phyloP scores from a whole-genome alignment of 257 asterid species.

The Forsythia suspensa region DNA sequence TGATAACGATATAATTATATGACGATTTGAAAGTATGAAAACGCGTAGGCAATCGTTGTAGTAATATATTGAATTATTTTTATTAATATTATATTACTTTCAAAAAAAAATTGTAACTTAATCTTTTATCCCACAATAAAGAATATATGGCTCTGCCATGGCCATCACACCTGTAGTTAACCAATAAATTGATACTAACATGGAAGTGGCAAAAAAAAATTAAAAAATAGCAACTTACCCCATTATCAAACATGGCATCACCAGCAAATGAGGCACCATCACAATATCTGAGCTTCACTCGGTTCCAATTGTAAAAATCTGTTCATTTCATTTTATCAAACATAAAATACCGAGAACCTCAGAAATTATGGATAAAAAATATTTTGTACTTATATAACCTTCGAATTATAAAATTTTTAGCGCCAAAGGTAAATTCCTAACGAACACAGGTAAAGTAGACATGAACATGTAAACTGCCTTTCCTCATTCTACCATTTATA shows the following conservation, averaged over 20 bases:
- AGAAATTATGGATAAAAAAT: neutral
- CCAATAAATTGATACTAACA: neutral
- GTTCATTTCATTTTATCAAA: conserved; percentile 25
- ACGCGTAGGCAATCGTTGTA: too few species aligned
- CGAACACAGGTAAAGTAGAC: too few species aligned
- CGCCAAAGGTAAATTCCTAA: neutral
- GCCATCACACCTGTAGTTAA: neutral
- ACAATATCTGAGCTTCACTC: conserved; percentile 90
- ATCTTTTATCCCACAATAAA: too few species aligned
- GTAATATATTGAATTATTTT: too few species aligned
- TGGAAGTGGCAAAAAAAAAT: neutral
- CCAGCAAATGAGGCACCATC: conserved; percentile 98
- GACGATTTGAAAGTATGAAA: too few species aligned
- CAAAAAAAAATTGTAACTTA: too few species aligned
- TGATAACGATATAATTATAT: too few species aligned
- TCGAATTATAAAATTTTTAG: neutral
- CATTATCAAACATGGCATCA: conserved; percentile 61
- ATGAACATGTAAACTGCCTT: too few species aligned
- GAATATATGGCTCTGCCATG: neutral
- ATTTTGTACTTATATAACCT: neutral
- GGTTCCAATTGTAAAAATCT: conserved; percentile 98
- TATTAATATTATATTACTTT: too few species aligned
- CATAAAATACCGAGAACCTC: conserved; percentile 1
- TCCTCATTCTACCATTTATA: too few species aligned
- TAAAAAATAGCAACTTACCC: conserved; percentile 46